Conservation (phyloP, 2,329 filamentous ascomycete genomes). For the Claviceps pusilla region DNA sequence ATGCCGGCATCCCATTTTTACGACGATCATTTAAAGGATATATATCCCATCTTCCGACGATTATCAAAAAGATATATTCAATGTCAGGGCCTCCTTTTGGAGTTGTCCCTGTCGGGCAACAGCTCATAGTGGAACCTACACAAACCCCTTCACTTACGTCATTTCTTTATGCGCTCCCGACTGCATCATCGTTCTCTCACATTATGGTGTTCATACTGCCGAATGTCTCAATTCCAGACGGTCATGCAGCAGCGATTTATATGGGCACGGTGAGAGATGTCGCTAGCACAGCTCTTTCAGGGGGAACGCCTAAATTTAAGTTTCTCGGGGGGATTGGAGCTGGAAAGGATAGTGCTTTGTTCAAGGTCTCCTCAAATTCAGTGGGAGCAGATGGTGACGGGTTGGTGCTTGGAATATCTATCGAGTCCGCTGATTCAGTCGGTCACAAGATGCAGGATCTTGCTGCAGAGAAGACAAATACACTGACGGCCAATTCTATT, state of each 20-base stretch:
- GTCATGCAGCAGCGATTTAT: slow-evolving; percentile 80
- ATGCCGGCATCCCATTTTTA: no score
- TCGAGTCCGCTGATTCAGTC: slow-evolving; percentile 65
- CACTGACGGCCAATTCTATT: neutral
- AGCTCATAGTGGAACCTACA: slow-evolving; percentile 39
- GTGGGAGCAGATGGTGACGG: slow-evolving; percentile 20
- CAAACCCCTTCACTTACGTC: slow-evolving; percentile 37
- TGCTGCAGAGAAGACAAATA: slow-evolving; percentile 16
- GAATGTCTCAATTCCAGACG: slow-evolving; percentile 53
- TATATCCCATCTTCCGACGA: neutral
- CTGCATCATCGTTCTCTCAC: slow-evolving; percentile 52
- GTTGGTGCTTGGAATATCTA: slow-evolving; percentile 66
- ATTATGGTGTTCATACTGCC: slow-evolving; percentile 83
- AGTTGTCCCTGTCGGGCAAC: slow-evolving; percentile 44
- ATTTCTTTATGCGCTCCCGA: slow-evolving; percentile 38
- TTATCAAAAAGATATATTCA: neutral
- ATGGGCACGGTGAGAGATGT: slow-evolving; percentile 41
- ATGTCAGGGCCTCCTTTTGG: slow-evolving; percentile 39
- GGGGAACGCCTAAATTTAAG: slow-evolving; percentile 46
- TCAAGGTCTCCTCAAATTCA: slow-evolving; percentile 45
- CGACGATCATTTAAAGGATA: no score
- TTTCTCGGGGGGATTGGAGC: slow-evolving; percentile 82
- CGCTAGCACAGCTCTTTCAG: slow-evolving; percentile 23
- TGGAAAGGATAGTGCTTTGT: slow-evolving; percentile 83
- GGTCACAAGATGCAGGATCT: slow-evolving; percentile 51